A percentile compares a stretch with the other conserved stretches of the same genome.
Conservation (phyloP, 768 basidiomycete species). For the Cystobasidium ongulense region DNA sequence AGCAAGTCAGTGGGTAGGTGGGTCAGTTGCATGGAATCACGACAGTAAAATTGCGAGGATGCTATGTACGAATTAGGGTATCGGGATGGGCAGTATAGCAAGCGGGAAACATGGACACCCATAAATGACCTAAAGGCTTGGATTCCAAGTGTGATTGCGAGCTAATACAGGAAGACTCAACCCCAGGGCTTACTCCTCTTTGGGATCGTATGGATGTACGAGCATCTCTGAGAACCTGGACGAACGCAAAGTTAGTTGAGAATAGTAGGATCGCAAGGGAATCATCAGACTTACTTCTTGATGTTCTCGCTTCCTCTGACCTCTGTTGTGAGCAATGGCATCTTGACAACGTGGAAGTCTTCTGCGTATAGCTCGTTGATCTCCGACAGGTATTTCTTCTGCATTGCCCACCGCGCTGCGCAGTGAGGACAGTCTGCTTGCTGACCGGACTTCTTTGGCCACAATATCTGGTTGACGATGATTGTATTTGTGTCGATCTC, state of each 20-base stretch:
- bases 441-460: constrained; percentile 76
- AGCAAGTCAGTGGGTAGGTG: too few species aligned
- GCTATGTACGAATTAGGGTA: too few species aligned
- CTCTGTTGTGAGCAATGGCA: constrained; percentile 91
- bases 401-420: constrained; percentile 82
- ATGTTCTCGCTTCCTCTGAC: constrained; percentile 91
- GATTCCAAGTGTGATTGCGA: too few species aligned
- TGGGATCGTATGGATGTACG: constrained; percentile 39
- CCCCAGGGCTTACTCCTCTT: background rate
- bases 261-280: background rate
- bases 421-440: constrained; percentile 90
- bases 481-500: constrained; percentile 99
- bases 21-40: too few species aligned
- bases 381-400: constrained; percentile 92
- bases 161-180: too few species aligned
- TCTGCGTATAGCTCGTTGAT: constrained; percentile 95
- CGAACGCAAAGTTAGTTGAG: too few species aligned
- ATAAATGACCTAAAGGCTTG: too few species aligned
- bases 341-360: constrained; percentile 91
- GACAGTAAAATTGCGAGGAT: too few species aligned
- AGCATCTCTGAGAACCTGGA: constrained; percentile 40
- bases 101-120: too few species aligned
- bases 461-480: constrained; percentile 92
- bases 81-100: too few species aligned
- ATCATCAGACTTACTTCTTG: constrained; percentile 52